Conservation (phyloP, 108 stramenopile species). For the Mediolabrus comicus region DNA sequence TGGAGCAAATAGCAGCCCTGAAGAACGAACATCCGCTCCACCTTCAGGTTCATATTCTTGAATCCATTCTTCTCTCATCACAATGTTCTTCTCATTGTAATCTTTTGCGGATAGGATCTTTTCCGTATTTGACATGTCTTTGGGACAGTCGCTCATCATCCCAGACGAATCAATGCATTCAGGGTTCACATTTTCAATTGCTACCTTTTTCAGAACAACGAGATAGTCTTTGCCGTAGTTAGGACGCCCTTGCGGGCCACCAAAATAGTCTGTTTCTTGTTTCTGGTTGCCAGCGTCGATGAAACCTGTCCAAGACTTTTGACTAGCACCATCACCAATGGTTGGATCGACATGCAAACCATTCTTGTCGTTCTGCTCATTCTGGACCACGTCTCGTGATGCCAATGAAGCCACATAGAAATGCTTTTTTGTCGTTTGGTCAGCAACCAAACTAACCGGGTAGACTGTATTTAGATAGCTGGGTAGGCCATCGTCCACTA, state of each 20-base stretch:
- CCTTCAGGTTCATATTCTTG: constrained; percentile 35
- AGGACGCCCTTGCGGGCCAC: constrained; percentile 31
- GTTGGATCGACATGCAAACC: constrained; percentile 31
- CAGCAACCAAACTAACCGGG: constrained; percentile 43
- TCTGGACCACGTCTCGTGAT: constrained; percentile 7
- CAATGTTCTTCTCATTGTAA: constrained; percentile 17
- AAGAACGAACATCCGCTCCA: constrained; percentile 36
- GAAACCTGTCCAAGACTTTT: constrained; percentile 35
- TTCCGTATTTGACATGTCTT: constrained; percentile 12
- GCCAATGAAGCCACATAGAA: constrained; percentile 37
- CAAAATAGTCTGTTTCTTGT: constrained; percentile 11
- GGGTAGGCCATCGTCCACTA: constrained; percentile 21
- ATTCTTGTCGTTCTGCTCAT: constrained; percentile 2
- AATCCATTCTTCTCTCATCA: constrained; percentile 28
- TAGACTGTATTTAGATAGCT: constrained; percentile 14
- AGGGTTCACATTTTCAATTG: constrained; percentile 18
- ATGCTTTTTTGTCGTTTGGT: constrained; percentile 34
- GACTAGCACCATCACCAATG: constrained; percentile 33
- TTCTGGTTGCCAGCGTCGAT: constrained; percentile 3
- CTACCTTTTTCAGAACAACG: constrained; percentile 34
- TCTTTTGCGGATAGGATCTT: constrained; percentile 12
- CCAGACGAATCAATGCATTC: background rate
- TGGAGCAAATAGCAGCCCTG: constrained; percentile 41
- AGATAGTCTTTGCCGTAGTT: constrained; percentile 32
- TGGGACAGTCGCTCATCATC: background rate